These are phyloP conservation scores for Trichoderma koningiopsis DNA, from an alignment of 2,329 filamentous ascomycete genomes.

Conservation along the genomic window DNA sequence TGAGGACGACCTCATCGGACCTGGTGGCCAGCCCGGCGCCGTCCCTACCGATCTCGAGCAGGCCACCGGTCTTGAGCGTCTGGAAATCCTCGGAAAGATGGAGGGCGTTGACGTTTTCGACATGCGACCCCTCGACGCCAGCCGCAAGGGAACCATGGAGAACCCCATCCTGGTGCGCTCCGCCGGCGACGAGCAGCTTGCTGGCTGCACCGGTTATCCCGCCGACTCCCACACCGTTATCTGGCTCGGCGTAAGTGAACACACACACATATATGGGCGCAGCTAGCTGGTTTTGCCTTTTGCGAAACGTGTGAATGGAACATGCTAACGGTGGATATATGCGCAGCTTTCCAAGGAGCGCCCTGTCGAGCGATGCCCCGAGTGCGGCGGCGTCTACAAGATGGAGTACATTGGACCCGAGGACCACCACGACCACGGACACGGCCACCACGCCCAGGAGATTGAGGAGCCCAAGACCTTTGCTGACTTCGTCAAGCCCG, in stretches of 20 bases:
- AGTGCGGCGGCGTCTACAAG: conserved; percentile 96
- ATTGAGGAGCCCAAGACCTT: conserved; percentile 91
- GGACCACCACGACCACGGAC: conserved; percentile 60
- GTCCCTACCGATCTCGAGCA: conserved; percentile 95
- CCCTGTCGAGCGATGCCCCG: conserved; percentile 90
- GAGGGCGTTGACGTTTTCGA: conserved; percentile 97
- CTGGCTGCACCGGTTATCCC: conserved; percentile 92
- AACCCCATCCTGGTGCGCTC: conserved; percentile 90
- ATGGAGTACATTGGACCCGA: conserved; percentile 92
- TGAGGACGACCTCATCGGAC: conserved; percentile 79
- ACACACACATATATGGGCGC: neutral
- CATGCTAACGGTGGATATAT: conserved; percentile 3
- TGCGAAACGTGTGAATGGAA: neutral
- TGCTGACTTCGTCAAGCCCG: conserved; percentile 90
- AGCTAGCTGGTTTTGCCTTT: too few relatives aligned
- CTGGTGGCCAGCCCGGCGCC: conserved; percentile 79
- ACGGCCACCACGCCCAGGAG: conserved; percentile 58
- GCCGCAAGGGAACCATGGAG: conserved; percentile 85
- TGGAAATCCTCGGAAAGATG: conserved; percentile 99
- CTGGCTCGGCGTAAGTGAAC: conserved; percentile 81
- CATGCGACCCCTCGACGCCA: conserved; percentile 93
- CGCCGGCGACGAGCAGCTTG: conserved; percentile 93
- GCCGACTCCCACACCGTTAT: conserved; percentile 87
- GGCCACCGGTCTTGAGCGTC: conserved; percentile 94
- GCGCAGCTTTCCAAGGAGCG: conserved; percentile 79